Evolutionary conservation across 805 yeast species (phyloP), one percentile per base, ranked within the genome.

Genomic region (Schwanniomyces occidentalis): DNA sequence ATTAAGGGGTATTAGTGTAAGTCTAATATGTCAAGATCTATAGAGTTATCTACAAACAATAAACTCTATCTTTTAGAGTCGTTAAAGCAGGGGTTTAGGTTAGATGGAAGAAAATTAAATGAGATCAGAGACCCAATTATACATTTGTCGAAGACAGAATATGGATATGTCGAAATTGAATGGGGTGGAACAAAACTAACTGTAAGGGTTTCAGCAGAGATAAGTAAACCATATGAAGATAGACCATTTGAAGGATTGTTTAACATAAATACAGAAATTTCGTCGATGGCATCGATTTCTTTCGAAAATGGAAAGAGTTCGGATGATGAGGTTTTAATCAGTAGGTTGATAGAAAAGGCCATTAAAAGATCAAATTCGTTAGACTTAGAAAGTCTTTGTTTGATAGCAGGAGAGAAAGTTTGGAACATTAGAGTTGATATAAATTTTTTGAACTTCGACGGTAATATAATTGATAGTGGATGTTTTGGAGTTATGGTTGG

Each of bases 161-260:
- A 76, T 50, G 98, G 97, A 8, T 83, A 79, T 49, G 95, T 83
- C 4, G 87, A 86, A 46, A 81, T 91, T 3, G 63, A 61, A 10
- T 69, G 89, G 56, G 98, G 98, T 0, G 67, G 75, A 24, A 90
- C 98, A 7, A 52, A 53, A 47, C 75, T 86, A 8, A 73, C 82
- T 1, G 88, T 78, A 3, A 71, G 86, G 37, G 80, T 91, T 4
- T 78, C 89, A 12, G 84, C 95, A 8, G 82, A 78, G 34, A 80
- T 93, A 9, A 72, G 77, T 4, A 75, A 77, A 39, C 99, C 99
- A 0, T 82, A 73, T 44, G 95, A 88, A 32, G 95, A 90, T 46
- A 72, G 96, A 35, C 97, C 97, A 0, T 91, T 87, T 55, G 99
- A 93, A 59, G 99, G 99, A 1, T 51, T 85, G 3, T 89, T 93